Base-by-base conservation (phyloP, 1,284 basidiomycete species). In the Microbotryum lychnidis-dioicae region DNA sequence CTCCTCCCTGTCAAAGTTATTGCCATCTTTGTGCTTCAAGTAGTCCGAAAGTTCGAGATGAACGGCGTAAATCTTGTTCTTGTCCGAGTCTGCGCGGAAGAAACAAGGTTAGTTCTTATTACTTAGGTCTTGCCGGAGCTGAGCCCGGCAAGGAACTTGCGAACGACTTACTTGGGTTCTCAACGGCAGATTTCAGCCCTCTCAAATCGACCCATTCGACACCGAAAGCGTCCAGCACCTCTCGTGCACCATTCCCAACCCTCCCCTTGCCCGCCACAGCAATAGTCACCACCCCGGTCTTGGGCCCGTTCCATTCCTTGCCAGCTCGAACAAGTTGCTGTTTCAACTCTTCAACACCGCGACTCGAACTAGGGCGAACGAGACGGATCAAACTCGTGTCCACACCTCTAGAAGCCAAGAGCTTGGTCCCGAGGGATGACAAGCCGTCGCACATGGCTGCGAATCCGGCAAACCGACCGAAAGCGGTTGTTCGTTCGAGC, bases 391-490 rank as follows among this genome's bases (percentile, higher is more conserved):
- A 42, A 6, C 23, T 20, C 9, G 44, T 18, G 25, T 88, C 84
- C 10, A 89, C 80, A 0, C 91, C 91, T 3, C 84, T 77, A 72
- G 86, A 82, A 6, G 65, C 65, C 7, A 93, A 80, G 64, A 90
- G 83, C 6, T 84, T 82, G 45, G 89, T 84, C 0, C 88, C 89
- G 70, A 89, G 84, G 6, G 87, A 81, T 5, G 81, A 83, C 27
- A 94, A 79, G 0, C 87, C 85, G 75, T 93, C 90, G 1, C 90
- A 81, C 2, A 85, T 84, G 8, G 91, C 91, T 12, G 88, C 87
- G 60, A 89, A 86, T 73, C 90, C 89, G 1, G 90, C 89, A 70
- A 84, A 89, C 84, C 85, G 89, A 0, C 90, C 90, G 75, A 93
- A 92, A 0, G 86, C 90, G 14, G 91, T 88, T 0, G 86, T 87